Evolutionary conservation across 1,139 yeast genomes (phyloP).

Genomic region (Zhuliangozyma blackwelliae): DNA sequence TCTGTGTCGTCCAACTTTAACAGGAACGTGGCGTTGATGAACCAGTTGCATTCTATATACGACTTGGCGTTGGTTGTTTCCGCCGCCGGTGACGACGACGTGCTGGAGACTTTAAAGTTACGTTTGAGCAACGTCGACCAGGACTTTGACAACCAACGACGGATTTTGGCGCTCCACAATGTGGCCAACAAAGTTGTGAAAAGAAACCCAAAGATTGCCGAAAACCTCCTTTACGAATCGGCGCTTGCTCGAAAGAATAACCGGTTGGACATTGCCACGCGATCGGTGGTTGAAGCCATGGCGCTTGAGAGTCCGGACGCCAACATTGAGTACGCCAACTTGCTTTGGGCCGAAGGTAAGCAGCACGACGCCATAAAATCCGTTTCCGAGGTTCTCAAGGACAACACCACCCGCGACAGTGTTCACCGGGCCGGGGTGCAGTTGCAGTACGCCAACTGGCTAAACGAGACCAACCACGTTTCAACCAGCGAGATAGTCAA

Average conservation of each 20-base stretch:
- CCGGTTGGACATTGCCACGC: conserved; percentile 70
- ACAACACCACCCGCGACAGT: conserved; percentile 12
- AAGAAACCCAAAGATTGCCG: conserved; percentile 27
- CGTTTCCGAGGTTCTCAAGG: conserved; percentile 41
- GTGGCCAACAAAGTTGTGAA: conserved; percentile 47
- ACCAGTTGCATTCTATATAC: conserved; percentile 65
- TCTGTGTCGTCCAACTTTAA: conserved; percentile 61
- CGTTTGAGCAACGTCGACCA: conserved; percentile 53
- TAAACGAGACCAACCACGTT: conserved; percentile 81
- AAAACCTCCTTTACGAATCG: conserved; percentile 59
- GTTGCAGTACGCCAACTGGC: conserved; percentile 82
- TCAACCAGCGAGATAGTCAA: conserved; percentile 69
- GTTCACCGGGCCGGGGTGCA: conserved; percentile 48
- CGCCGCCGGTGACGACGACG: conserved; percentile 14
- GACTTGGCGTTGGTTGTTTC: conserved; percentile 47
- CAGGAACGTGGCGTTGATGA: conserved; percentile 52
- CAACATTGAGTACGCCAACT: conserved; percentile 74
- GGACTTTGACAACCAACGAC: conserved; percentile 61
- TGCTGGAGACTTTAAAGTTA: conserved; percentile 18
- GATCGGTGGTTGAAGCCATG: conserved; percentile 67
- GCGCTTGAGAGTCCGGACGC: conserved; percentile 48
- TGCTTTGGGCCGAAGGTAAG: conserved; percentile 89
- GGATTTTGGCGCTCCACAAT: conserved; percentile 53
- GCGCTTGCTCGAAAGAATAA: conserved; percentile 64
- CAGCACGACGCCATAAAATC: conserved; percentile 79